These are phyloP conservation scores for Penicillium sp. DNA, from an alignment of 2,329 filamentous ascomycete species.

Conservation along the genomic window DNA sequence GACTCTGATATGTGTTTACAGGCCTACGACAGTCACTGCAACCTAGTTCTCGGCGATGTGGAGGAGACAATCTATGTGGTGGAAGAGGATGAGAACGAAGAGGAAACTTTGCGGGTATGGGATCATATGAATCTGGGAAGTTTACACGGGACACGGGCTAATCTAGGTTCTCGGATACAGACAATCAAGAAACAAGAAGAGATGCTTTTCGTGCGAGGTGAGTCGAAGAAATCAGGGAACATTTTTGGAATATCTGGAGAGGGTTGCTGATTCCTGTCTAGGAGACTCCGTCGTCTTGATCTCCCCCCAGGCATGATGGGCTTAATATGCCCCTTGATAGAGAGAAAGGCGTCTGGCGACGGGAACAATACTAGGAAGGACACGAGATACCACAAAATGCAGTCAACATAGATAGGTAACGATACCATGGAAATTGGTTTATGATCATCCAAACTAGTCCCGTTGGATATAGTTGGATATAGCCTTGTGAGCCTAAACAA, in stretches of 20 bases:
- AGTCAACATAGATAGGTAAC: slow-evolving; percentile 24
- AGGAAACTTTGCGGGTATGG: slow-evolving; percentile 69
- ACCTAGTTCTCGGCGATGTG: slow-evolving; percentile 91
- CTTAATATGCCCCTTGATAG: slow-evolving; percentile 13
- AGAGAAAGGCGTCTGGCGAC: slow-evolving; percentile 23
- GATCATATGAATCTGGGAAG: not conserved
- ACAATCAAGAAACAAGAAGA: slow-evolving; percentile 96
- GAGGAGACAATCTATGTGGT: slow-evolving; percentile 96
- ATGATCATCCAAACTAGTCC: slow-evolving; percentile 10
- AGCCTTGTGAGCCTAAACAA: not conserved
- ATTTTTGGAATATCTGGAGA: not conserved
- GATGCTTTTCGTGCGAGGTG: slow-evolving; percentile 97
- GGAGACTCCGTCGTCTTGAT: slow-evolving; percentile 73
- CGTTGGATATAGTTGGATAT: not conserved
- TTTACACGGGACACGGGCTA: slow-evolving; percentile 9
- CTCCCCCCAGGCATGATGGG: slow-evolving; percentile 57
- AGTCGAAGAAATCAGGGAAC: slow-evolving; percentile 27
- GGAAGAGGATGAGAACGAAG: slow-evolving; percentile 79
- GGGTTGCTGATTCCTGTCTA: slow-evolving; percentile 43
- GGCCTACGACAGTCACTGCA: slow-evolving; percentile 99
- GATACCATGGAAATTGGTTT: slow-evolving; percentile 24
- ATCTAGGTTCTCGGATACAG: slow-evolving; percentile 46
- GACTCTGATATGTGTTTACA: slow-evolving; percentile 41
- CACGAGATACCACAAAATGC: slow-evolving; percentile 21
- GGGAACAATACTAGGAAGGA: slow-evolving; percentile 12